A percentile compares a stretch with the other conserved stretches of the same genome.
phyloP scores from a whole-genome alignment of 1,139 yeast species.

The Zhuliangozyma blackwelliae region DNA sequence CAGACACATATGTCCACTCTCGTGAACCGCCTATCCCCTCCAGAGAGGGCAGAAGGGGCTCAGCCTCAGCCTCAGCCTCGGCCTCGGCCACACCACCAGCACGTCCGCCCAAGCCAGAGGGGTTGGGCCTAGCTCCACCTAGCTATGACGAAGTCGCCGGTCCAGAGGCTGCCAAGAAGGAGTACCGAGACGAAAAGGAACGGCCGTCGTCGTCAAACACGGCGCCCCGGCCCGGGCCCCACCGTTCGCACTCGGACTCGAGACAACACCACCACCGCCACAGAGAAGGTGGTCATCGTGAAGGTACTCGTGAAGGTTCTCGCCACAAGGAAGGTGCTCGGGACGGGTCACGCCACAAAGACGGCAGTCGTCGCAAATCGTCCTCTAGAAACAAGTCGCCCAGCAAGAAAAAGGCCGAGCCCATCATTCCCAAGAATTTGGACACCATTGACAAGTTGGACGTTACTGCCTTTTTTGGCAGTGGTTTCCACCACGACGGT shows the following conservation, averaged over 20 bases:
- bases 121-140: conserved; percentile 39
- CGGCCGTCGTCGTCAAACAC: conserved; percentile 14
- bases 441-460: conserved; percentile 94
- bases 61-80: conserved; percentile 4
- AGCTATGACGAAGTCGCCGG: conserved; percentile 70
- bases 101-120: conserved; percentile 26
- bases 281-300: too few species aligned
- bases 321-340: not conserved
- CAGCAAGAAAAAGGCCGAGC: conserved; percentile 36
- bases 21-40: conserved; percentile 31
- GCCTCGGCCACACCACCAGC: conserved; percentile 20
- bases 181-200: conserved; percentile 51
- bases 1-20: conserved; percentile 31
- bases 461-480: conserved; percentile 93
- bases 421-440: conserved; percentile 54
- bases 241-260: conserved; percentile 7
- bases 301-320: too few species aligned
- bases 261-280: not conserved
- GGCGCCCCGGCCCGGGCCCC: conserved; percentile 2
- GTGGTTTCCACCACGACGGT: conserved; percentile 96
- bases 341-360: conserved; percentile 2
- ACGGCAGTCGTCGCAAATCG: conserved; percentile 3
- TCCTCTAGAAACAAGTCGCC: conserved; percentile 26
- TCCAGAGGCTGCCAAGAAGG: conserved; percentile 32
- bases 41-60: conserved; percentile 1